Evolutionary conservation across 139 green algal species (phyloP), one percentile per base, ranked within the genome.

Genomic region (Closterium sp.): DNA sequence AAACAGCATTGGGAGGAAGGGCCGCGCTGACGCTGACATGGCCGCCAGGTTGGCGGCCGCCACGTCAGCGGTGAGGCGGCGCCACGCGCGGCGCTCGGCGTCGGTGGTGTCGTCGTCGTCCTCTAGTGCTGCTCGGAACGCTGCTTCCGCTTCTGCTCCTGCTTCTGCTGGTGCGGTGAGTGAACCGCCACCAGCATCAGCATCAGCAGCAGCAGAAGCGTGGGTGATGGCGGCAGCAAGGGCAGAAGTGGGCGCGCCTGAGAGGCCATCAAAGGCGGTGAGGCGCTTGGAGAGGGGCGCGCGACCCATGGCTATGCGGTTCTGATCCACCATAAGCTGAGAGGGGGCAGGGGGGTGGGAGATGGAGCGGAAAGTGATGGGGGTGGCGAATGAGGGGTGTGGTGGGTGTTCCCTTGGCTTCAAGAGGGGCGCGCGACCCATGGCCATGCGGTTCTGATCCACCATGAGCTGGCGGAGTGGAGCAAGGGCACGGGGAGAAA

Each of bases 1-100:
- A 93, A 97, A 97, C 91, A 99, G 95, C 79, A 98, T 91, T 3
- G 95, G 95, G 89, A 99, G 89, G 96, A 98, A 99, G 90, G 98
- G 97, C 34, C 95, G 95, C 19, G 96, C 92, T 27, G 96, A 96
- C 0, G 38, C 89, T 9, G 94, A 86, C 86, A 99, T 84, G 27
- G 95, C 96, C 4, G 87, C 88, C 19, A 96, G 86, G 89, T 97
- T 96, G 86, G 88, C 89, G 13, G 34, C 94, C 94, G 95, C 93
- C 86, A 88, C 87, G 24, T 95, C 91, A 28, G 91, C 38, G 21
- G 93, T 95, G 90, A 96, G 91, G 9, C 86, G 31, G 42, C 22
- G 28, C 86, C 85, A 29, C n/a, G 90, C 90, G 13, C 90, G 86
- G 13, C 31, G 70, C 22, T 89, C 29, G 29, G 92, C 24, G 1